Percentiles rank a stretch among this genome's conserved stretches.
Evolutionary conservation across 805 yeast species (phyloP).

Genomic region (Metschnikowia similis): DNA sequence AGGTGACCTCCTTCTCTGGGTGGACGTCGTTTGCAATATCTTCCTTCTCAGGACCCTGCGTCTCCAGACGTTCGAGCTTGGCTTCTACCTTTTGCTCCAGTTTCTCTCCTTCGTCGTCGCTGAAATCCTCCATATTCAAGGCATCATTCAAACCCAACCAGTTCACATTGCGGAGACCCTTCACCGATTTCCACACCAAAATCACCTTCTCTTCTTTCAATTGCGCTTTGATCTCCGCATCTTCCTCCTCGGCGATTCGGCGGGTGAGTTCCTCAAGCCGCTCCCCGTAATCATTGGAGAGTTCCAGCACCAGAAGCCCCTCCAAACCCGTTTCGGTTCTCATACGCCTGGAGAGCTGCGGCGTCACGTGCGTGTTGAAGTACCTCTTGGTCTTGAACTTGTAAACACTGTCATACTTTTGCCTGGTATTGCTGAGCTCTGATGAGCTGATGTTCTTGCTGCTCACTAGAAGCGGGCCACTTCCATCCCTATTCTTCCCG

Average conservation of each 20-base stretch:
- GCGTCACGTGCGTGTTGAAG: constrained; percentile 40
- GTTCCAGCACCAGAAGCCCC: constrained; percentile 12
- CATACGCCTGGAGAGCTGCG: constrained; percentile 40
- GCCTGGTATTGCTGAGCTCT: constrained; percentile 19
- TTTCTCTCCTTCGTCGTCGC: neutral
- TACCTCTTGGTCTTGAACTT: constrained; percentile 35
- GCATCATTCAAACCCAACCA: constrained; percentile 10
- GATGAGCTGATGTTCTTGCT: constrained; percentile 18
- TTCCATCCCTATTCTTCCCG: constrained; percentile 31
- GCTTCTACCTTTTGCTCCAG: no score
- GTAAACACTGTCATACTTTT: constrained; percentile 16
- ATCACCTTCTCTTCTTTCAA: constrained; percentile 26
- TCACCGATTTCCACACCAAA: constrained; percentile 30
- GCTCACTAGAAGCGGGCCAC: constrained; percentile 21
- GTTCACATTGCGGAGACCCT: constrained; percentile 8
- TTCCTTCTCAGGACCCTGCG: neutral
- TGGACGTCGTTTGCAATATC: no score
- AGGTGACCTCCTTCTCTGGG: no score
- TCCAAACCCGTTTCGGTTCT: constrained; percentile 30
- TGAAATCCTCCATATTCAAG: constrained; percentile 5
- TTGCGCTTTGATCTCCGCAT: constrained; percentile 8
- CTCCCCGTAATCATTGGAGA: neutral
- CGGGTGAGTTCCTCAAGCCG: constrained; percentile 9
- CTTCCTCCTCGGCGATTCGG: constrained; percentile 10
- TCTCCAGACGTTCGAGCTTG: no score